Base-by-base conservation (phyloP, 108 stramenopile species). In the Cyclotella choctawhatcheeana region DNA sequence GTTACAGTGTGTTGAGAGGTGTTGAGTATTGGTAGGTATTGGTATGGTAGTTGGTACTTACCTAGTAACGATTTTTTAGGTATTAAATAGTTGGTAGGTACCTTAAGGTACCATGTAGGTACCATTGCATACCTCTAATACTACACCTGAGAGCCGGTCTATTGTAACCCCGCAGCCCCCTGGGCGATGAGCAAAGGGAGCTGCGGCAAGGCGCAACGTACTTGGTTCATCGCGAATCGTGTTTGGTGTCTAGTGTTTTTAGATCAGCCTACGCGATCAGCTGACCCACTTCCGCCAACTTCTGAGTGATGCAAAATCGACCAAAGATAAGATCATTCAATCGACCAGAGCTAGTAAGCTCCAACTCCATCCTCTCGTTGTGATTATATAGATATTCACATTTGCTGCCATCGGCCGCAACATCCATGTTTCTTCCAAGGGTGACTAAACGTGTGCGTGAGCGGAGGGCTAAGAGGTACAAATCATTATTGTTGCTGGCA, bases 291-390 rank as follows among this genome's bases (percentile, higher is more conserved):
- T n/a, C 17, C 4, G 14, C 48, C 8, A 50, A n/a, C 13, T n/a
- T 4, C 17, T 40, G 37, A 12, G 8, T 40, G 12, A 12, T 4
- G 4, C 48, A 4, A 4, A 8, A 50, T 50, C 48, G 48, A n/a
- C 48, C 48, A 4, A n/a, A 8, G n/a, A n/a, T 50, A n/a, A 4
- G 8, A 50, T 50, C 48, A 8, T 12, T 12, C 6, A 40, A 6
- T n/a, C 48, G 48, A 8, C 48, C 4, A 50, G 16, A n/a, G 48
- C 48, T 50, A 50, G 37, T 40, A 20, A 50, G 48, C 48, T 50
- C 13, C 48, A 50, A 8, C 18, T 8, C 13, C 7, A 50, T 50
- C 48, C n/a, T 50, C 48, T 50, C 48, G n/a, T 4, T n/a, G 4
- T n/a, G 4, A 50, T 50, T 4, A 4, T 50, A 20, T 20, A 10